Evolutionary conservation across 805 yeast genomes (phyloP).

Genomic region (Wickerhamiella australiensis): DNA sequence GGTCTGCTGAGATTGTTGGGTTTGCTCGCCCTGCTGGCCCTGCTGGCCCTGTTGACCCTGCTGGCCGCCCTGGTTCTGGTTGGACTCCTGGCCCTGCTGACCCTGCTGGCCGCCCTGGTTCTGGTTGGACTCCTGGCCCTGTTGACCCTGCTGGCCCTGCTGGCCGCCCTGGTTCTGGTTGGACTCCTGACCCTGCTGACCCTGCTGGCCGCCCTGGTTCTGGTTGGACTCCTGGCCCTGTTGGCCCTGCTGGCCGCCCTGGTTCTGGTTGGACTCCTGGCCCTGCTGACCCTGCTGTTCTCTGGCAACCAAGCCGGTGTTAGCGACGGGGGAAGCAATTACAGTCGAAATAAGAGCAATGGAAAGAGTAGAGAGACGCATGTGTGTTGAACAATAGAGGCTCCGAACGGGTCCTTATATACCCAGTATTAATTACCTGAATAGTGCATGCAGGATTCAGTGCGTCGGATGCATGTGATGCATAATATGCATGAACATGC

Average conservation of each 20-base stretch:
- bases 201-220: background rate
- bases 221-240: background rate
- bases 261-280: background rate
- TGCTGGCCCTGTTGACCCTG: conserved; percentile 15
- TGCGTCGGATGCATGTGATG: background rate
- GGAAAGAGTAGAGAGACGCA: background rate
- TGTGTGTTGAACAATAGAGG: background rate
- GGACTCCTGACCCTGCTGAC: background rate
- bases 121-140: background rate
- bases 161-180: background rate
- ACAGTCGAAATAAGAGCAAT: background rate
- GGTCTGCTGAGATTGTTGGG: conserved; percentile 15
- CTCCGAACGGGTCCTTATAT: background rate
- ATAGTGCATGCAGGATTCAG: background rate
- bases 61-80: no score
- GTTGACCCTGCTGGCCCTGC: background rate
- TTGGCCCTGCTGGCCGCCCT: background rate
- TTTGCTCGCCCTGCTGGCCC: conserved; percentile 13
- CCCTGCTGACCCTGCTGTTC: background rate
- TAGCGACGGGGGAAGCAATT: background rate
- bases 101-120: background rate
- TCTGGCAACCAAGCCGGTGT: background rate
- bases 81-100: background rate
- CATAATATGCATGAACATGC: background rate
- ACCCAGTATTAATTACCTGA: background rate